Evolutionary conservation across 441 rosid species (phyloP).

Genomic region (Euphorbia schlechtendalii): DNA sequence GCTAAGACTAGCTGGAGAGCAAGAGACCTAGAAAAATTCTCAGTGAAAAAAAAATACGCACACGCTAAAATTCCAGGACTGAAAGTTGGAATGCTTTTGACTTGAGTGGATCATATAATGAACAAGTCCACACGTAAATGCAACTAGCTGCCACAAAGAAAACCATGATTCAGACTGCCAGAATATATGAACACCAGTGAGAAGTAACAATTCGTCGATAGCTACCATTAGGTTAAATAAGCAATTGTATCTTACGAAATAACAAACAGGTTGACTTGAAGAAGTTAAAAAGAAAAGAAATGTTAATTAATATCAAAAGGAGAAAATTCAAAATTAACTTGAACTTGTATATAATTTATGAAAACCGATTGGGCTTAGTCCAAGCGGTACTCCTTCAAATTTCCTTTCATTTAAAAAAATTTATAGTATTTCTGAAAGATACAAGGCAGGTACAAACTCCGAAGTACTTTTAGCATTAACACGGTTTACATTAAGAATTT

Average conservation of each 20-base stretch:
- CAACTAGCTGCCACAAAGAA: slow-evolving; percentile 41
- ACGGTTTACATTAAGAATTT: background rate
- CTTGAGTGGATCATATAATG: slow-evolving; percentile 51
- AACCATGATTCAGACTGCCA: background rate
- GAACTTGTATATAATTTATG: no score
- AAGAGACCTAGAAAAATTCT: background rate
- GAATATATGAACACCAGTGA: background rate
- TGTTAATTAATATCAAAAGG: background rate
- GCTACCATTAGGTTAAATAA: no score
- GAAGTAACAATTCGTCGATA: no score
- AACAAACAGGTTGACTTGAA: background rate
- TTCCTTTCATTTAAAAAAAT: no score
- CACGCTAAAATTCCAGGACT: slow-evolving; percentile 88
- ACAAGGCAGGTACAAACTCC: no score
- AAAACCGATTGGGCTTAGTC: no score
- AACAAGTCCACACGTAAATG: slow-evolving; percentile 64
- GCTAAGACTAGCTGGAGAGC: background rate
- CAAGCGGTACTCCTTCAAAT: no score
- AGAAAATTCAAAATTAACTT: no score
- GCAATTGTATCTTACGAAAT: background rate
- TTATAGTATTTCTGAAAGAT: no score
- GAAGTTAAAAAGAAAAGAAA: background rate
- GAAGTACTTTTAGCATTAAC: background rate
- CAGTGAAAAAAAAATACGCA: slow-evolving; percentile 24
- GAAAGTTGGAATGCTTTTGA: slow-evolving; percentile 52